Conservation (phyloP, 257 asterid species). For the Solanum virginianum region DNA sequence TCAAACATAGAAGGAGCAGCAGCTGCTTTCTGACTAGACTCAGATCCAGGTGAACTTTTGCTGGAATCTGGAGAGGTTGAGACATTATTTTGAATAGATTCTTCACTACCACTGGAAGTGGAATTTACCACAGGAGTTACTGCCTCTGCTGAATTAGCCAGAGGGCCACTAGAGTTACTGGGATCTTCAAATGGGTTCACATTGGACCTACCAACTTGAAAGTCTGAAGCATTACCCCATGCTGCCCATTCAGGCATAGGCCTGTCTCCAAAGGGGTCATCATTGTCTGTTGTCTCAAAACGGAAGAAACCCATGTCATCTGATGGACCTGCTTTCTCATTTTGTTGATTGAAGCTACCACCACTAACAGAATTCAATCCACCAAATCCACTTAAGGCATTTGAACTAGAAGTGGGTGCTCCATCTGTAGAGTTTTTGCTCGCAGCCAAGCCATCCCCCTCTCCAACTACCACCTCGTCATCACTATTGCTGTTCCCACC, state of each 20-base stretch:
- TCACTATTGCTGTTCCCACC: conserved; percentile 42
- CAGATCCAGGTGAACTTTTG: conserved; percentile 23
- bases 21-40: conserved; percentile 21
- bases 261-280: conserved; percentile 68
- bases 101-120: conserved; percentile 21
- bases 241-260: conserved; percentile 95
- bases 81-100: conserved; percentile 30
- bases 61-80: conserved; percentile 17
- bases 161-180: conserved; percentile 3
- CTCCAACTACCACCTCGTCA: conserved; percentile 89
- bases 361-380: conserved; percentile 14
- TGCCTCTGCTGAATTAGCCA: conserved; percentile 12
- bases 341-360: neutral
- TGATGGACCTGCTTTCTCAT: conserved; percentile 24
- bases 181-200: conserved; percentile 67
- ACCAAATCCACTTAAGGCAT: conserved; percentile 13
- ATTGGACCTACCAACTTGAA: conserved; percentile 46
- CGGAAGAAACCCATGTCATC: conserved; percentile 49
- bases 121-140: conserved; percentile 9
- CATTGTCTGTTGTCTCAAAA: conserved; percentile 58
- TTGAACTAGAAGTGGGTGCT: conserved; percentile 19
- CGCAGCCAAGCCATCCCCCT: conserved; percentile 44
- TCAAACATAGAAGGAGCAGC: conserved; percentile 69
- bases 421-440: conserved; percentile 19
- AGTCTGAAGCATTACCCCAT: conserved; percentile 64